Evolutionary conservation across 306 rosid species (phyloP), one percentile per base, ranked within the genome.

Genomic region (Vigna angularis): DNA sequence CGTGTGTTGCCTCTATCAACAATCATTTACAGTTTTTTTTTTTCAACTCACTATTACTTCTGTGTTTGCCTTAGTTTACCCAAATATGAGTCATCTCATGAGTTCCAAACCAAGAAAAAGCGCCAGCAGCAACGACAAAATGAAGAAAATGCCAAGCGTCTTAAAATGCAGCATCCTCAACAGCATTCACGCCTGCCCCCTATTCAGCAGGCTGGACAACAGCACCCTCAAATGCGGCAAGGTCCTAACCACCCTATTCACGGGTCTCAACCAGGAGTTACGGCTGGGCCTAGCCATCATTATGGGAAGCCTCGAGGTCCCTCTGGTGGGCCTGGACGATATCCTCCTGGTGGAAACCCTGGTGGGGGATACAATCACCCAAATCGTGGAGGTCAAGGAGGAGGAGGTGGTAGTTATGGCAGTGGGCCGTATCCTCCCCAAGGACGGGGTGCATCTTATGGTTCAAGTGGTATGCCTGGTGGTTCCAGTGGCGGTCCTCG

Each of bases 41-140:
- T 45, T 69, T 69, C 24, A 63, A 75, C 72, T 79, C 26, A 52
- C 47, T 48, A 40, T 6, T 5, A 69, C 74, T 20, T 70, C 62
- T 72, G 7, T 88, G 48, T 51, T 65, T 76, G 63, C 11, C 51
- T 79, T 64, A 90, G 96, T 83, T 89, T 90, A 67, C 96, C 93
- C 62, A 90, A 87, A 80, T 90, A 88, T 48, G 96, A 88, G 83
- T 85, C 93, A 10, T 90, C 96, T 0, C 96, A 90, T 4, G 93
- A 90, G 87, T 90, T 88, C 81, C 93, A 90, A 59, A 90, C 96
- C 72, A 90, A 90, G 88, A 90, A 88, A 84, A 90, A 86, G 78
- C 84, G 89, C 30, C 96, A 88, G 86, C 93, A 88, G 77, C 96
- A 84, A 84, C 84, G 90, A 26, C 93, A 88, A 84, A 75, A 87